phyloP scores from a whole-genome alignment of 306 rosid genomes.

The Luffa acutangula region DNA sequence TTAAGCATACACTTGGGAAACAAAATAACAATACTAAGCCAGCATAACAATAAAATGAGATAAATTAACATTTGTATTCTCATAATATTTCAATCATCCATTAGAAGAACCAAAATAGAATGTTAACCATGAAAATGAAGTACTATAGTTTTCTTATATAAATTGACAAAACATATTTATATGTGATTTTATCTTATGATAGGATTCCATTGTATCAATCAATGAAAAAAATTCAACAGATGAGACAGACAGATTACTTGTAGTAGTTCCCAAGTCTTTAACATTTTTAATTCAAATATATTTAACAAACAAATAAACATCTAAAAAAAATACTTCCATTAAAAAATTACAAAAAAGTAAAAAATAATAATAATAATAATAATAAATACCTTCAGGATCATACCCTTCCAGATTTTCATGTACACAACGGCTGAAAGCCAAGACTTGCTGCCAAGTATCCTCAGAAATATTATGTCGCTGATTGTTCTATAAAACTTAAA shows the following conservation, averaged over 20 bases:
- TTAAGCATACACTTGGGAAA: not conserved
- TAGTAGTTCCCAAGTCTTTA: not conserved
- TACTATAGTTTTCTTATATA: not conserved
- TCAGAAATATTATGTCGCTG: constrained; percentile 92
- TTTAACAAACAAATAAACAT: not conserved
- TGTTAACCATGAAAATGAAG: not conserved
- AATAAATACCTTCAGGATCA: constrained; percentile 79
- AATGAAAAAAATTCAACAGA: not conserved
- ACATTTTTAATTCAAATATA: not conserved
- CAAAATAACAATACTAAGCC: not conserved
- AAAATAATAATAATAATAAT: constrained; percentile 1
- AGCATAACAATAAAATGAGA: not conserved
- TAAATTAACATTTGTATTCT: not conserved
- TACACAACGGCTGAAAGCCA: constrained; percentile 87
- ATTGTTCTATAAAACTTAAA: constrained; percentile 48
- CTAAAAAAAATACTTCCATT: not conserved
- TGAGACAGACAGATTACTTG: not conserved
- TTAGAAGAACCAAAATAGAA: not conserved
- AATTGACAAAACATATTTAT: not conserved
- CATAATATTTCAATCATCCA: not conserved
- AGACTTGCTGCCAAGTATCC: constrained; percentile 95
- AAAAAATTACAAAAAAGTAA: not conserved
- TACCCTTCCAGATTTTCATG: constrained; percentile 83
- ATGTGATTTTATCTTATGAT: not conserved
- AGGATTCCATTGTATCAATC: not conserved